phyloP scores from a whole-genome alignment of 192 early-diverging fungal genomes.

The Spizellomyces sp. region DNA sequence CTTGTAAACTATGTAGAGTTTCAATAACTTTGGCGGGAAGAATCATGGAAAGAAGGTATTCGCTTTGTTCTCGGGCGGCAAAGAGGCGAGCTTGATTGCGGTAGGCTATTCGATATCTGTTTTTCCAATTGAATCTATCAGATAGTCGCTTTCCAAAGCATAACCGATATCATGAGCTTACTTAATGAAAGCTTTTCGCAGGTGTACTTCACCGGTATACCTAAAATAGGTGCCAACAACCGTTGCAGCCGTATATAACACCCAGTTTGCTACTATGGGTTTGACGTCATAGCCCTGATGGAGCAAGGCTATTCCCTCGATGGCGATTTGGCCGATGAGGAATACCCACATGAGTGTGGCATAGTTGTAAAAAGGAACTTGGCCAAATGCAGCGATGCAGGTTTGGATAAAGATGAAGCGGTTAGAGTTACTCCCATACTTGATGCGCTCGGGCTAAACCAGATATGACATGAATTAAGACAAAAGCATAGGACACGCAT shows the following conservation, averaged over 20 bases:
- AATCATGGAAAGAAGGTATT: conserved; percentile 37
- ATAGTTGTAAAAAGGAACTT: conserved; percentile 11
- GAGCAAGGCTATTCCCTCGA: conserved; percentile 5
- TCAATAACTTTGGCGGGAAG: conserved; percentile 36
- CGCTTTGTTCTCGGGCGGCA: conserved; percentile 32
- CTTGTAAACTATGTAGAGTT: conserved; percentile 23
- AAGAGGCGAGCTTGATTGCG: conserved; percentile 23
- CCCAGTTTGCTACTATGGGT: conserved; percentile 9
- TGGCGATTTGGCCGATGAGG: conserved; percentile 20
- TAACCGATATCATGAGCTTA: not conserved
- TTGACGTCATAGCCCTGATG: not conserved
- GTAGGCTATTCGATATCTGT: conserved; percentile 24
- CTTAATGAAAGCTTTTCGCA: conserved; percentile 31
- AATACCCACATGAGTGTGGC: conserved; percentile 4
- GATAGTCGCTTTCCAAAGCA: too few relatives aligned
- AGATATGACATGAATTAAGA: too few relatives aligned
- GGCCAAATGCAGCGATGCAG: conserved; percentile 10
- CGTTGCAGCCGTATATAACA: conserved; percentile 21
- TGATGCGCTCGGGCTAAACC: too few relatives aligned
- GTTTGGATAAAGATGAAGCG: conserved; percentile 27
- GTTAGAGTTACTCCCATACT: not conserved
- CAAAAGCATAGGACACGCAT: too few relatives aligned
- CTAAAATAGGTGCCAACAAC: conserved; percentile 25
- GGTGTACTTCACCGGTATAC: conserved; percentile 21
- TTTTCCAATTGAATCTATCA: too few relatives aligned